These are phyloP conservation scores for Xerocomus nothofagi DNA, from an alignment of 1,284 basidiomycete species.

Conservation along the genomic window DNA sequence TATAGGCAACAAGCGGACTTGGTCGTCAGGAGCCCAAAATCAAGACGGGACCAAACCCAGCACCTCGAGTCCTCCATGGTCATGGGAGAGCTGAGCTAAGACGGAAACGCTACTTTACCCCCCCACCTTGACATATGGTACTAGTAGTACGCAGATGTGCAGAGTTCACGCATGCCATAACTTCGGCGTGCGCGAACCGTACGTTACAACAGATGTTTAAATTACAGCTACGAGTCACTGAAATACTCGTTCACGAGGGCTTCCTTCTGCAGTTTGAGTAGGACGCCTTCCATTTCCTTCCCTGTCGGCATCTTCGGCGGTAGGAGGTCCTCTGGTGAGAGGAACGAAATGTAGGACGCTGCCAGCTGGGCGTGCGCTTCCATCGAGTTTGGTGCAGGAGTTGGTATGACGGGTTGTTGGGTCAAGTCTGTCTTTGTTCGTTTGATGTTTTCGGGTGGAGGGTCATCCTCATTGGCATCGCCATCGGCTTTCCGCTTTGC, in stretches of 20 bases:
- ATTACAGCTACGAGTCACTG: slow-evolving; percentile 34
- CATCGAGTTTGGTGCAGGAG: slow-evolving; percentile 31
- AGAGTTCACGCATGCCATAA: background rate
- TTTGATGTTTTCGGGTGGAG: slow-evolving; percentile 21
- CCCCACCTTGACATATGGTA: background rate
- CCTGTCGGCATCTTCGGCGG: slow-evolving; percentile 74
- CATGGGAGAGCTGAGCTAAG: slow-evolving; percentile 17
- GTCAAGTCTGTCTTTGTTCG: slow-evolving; percentile 18
- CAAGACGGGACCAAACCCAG: slow-evolving; percentile 25
- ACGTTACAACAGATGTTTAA: slow-evolving; percentile 15
- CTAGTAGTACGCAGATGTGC: background rate
- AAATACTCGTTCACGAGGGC: slow-evolving; percentile 83
- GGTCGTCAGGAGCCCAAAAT: slow-evolving; percentile 49
- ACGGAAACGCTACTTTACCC: background rate
- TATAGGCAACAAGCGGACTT: slow-evolving; percentile 69
- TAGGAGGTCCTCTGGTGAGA: slow-evolving; percentile 69
- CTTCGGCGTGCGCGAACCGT: background rate
- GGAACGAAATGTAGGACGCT: slow-evolving; percentile 74
- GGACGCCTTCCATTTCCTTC: slow-evolving; percentile 77
- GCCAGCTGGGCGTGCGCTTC: slow-evolving; percentile 55
- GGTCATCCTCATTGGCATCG: slow-evolving; percentile 32
- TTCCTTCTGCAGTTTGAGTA: slow-evolving; percentile 80
- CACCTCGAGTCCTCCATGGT: slow-evolving; percentile 18
- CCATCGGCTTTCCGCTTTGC: slow-evolving; percentile 55
- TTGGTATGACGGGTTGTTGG: slow-evolving; percentile 11